A percentile compares a stretch with the other conserved stretches of the same genome.
Conservation (phyloP, 2,329 filamentous ascomycete species). For the Penicillium decumbens region DNA sequence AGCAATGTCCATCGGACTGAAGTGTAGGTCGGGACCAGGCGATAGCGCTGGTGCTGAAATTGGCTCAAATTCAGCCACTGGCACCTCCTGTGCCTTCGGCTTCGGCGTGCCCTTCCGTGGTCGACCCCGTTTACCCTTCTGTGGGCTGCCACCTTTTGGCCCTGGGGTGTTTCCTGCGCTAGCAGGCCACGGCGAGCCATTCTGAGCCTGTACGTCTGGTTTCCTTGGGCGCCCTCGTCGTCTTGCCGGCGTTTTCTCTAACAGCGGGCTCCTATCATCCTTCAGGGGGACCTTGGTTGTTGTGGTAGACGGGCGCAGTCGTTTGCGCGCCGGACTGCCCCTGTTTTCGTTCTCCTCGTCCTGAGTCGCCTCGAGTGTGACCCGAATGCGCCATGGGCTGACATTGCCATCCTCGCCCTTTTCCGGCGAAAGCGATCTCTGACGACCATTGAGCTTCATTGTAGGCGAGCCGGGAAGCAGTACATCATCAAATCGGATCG, state of each 20-base stretch:
- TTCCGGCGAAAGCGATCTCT: slow-evolving; percentile 36
- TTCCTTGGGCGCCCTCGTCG: slow-evolving; percentile 44
- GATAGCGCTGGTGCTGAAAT: slow-evolving; percentile 8
- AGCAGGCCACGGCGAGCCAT: slow-evolving; percentile 33
- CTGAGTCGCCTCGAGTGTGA: slow-evolving; percentile 47
- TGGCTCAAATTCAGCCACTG: slow-evolving; percentile 16
- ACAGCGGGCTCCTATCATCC: slow-evolving; percentile 28
- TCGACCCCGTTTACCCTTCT: slow-evolving; percentile 36
- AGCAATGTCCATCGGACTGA: slow-evolving; percentile 26
- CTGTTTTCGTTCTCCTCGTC: slow-evolving; percentile 37
- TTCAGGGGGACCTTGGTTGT: slow-evolving; percentile 44
- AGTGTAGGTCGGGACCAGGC: neutral
- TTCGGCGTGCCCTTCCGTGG: slow-evolving; percentile 35
- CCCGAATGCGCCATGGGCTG: slow-evolving; percentile 47
- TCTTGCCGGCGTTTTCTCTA: slow-evolving; percentile 38
- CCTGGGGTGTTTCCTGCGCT: slow-evolving; percentile 30
- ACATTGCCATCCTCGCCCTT: slow-evolving; percentile 39
- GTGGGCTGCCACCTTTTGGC: slow-evolving; percentile 22
- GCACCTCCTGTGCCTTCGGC: slow-evolving; percentile 11
- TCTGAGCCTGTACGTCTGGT: slow-evolving; percentile 31
- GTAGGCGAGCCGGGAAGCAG: slow-evolving; percentile 39
- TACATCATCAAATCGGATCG: slow-evolving; percentile 42
- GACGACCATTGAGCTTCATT: slow-evolving; percentile 28
- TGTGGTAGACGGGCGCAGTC: slow-evolving; percentile 29
- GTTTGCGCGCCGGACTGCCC: slow-evolving; percentile 31